Base-by-base conservation (phyloP, 352 stramenopile genomes). In the Pythium brassicae region DNA sequence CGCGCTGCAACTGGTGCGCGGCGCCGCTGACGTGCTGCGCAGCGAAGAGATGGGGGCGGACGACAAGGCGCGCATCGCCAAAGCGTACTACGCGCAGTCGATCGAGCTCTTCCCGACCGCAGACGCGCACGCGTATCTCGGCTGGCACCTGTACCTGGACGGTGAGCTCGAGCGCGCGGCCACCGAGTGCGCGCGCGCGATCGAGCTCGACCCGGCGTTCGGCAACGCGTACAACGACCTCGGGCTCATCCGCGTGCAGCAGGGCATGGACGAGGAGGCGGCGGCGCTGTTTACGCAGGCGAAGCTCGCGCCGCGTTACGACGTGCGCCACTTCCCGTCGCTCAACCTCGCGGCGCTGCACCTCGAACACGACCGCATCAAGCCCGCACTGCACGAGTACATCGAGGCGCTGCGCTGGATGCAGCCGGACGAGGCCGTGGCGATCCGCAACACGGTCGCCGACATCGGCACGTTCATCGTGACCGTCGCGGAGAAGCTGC, bases 321-420 rank as follows among this genome's bases (percentile, higher is more conserved):
- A 88, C 15, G 72, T 86, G 44, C 83, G 81, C 34, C 73, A 89
- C 20, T 89, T 85, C 23, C 74, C 78, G 39, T 80, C 71, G 46
- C 61, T 86, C 39, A 86, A 89, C 55, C 55, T 89, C n/a, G 81
- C 78, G 2, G 72, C 71, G 23, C 44, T 88, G 55, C 68, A 89
- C 49, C 58, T 89, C 20, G 75, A 85, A 34, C 69, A 89, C 37
- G 70, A 89, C 49, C 75, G 74, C 3, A 64, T 89, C 14, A 87
- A 87, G 49, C 57, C 59, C 3, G 78, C 81, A 15, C 58, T 92
- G 37, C 78, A 89, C 50, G 68, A 88, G 47, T 92, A 92, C 57
- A 92, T 92, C 40, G 73, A 89, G 48, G 69, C 78, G 29, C 65
- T 92, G 58, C 74, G 83, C 46, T 92, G 81, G 81, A 86, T 89